Conservation (phyloP, 2,329 filamentous ascomycete genomes). For the Colletotrichum horii region DNA sequence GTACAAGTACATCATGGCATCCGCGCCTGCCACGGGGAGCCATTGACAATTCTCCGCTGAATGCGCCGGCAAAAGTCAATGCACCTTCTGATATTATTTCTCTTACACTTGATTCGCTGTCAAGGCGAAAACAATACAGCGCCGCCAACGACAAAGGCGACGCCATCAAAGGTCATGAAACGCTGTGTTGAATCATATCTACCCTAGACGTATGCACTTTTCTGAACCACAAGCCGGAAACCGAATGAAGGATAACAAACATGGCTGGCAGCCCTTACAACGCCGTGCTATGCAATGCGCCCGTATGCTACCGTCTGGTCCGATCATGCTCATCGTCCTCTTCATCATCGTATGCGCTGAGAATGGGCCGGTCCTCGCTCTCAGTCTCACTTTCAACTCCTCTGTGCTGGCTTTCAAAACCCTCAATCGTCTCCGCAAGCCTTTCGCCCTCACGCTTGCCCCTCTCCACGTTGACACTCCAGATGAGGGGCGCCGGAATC, state of each 20-base stretch:
- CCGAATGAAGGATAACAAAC: background rate
- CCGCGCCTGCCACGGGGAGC: background rate
- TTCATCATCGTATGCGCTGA: conserved; percentile 38
- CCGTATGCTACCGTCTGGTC: background rate
- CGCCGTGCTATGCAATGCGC: conserved; percentile 29
- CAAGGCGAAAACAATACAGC: background rate
- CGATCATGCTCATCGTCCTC: conserved; percentile 26
- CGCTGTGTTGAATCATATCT: background rate
- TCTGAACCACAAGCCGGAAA: background rate
- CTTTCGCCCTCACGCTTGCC: conserved; percentile 72
- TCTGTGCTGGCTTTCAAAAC: conserved; percentile 37
- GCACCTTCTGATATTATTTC: background rate
- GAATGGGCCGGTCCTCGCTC: conserved; percentile 38
- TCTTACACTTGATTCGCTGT: background rate
- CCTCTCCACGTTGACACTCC: conserved; percentile 82
- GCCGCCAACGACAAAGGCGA: background rate
- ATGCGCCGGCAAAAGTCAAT: background rate
- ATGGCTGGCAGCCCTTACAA: conserved; percentile 17
- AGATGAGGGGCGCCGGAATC: conserved; percentile 83
- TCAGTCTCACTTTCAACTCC: conserved; percentile 26
- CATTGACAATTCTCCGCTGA: background rate
- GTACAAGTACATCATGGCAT: background rate
- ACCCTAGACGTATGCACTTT: background rate
- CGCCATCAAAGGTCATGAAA: background rate
- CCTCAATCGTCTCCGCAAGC: conserved; percentile 66